Base-by-base conservation (phyloP, 352 stramenopile species). In the Pythium coloratum region DNA sequence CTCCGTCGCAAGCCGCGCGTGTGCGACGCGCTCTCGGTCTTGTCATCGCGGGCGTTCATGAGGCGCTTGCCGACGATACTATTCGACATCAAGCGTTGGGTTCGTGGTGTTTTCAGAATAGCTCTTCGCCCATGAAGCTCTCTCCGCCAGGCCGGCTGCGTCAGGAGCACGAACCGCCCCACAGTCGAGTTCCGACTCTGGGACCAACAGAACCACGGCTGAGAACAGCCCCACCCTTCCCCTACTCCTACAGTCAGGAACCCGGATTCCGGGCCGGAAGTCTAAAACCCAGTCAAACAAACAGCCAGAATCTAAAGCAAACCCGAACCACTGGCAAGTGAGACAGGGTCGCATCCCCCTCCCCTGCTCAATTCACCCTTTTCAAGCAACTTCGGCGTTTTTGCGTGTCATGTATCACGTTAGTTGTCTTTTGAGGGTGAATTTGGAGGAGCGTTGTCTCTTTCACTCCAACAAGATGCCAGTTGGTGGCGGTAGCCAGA, bases 171-270 rank as follows among this genome's bases (percentile, higher is more conserved):
- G 40, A 50, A 55, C 40, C 30, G 18, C 1, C 13, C 56, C 38
- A 24, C 20, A 24, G 20, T 24, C 20, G 2, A 54, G 56, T 54
- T 54, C 30, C n/a, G 24, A 30, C 50, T 30, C 50, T 36, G 36
- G 36, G 47, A 26, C 47, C 50, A 32, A 33, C 50, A 36, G 50
- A 26, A 38, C 28, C 38, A 6, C 36, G 24, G 40, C 46, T 65
- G 59, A 65, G 59, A 65, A 65, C 59, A 65, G 59, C 59, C 58
- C 46, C 44, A 44, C 33, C 28, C 14, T 16, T 30, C n/a, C 58
- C 24, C 56, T 53, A 62, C 1, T 32, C 33, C 30, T 40, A 59
- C 16, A 32, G 30, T n/a, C 51, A 18, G 10, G 36, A 42, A 16
- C 14, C 14, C 0, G 20, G 20, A 24, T 24, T 24, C 20, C 20